Evolutionary conservation across 116 monocot genomes (phyloP), one percentile per base, ranked within the genome.

Genomic region (Zostera marina): DNA sequence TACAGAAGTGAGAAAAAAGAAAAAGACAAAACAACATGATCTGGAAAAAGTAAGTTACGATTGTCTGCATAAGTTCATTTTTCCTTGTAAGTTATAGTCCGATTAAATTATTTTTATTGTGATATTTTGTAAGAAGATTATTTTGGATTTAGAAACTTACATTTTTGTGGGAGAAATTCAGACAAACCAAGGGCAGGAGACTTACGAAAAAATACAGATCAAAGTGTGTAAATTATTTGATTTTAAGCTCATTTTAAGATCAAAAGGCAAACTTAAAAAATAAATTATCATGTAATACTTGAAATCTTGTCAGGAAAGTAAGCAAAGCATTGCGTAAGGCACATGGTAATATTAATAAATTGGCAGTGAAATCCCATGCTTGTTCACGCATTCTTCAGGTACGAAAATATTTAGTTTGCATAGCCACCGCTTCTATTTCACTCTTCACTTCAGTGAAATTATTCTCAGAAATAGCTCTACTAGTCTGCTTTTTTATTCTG

Each of bases 341-440:
- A 79, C 64, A 46, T 54, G 88, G 81, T 44, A 94, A 88, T 60
- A 77, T 70, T 63, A 41, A 75, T 22, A 88, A 94, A 62, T 79
- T 94, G 64, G 85, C 85, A n/a, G n/a, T n/a, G 22, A 77, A 71
- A 52, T 94, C 85, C 15, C 88, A 88, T 68, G 77, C 88, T 51
- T 71, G 88, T 67, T 82, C 94, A 8, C 94, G 94, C 71, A 88
- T 94, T 62, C 84, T 94, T 68, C 94, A 88, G 70, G 88, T 85
- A 64, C 73, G 74, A 32, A 32, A 32, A 32, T 32, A 32, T 32
- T 2, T 32, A 32, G 32, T 32, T 1, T 32, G 32, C 32, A 32
- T 5, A 32, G 0, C 32, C 5, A 32, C 5, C 32, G 5, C 32
- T 32, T 32, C 32, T 5, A 0, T 32, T 32, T 0, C 5, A 32